Conservation (phyloP, 495 filamentous ascomycete species). For the Apodospora peruviana region DNA sequence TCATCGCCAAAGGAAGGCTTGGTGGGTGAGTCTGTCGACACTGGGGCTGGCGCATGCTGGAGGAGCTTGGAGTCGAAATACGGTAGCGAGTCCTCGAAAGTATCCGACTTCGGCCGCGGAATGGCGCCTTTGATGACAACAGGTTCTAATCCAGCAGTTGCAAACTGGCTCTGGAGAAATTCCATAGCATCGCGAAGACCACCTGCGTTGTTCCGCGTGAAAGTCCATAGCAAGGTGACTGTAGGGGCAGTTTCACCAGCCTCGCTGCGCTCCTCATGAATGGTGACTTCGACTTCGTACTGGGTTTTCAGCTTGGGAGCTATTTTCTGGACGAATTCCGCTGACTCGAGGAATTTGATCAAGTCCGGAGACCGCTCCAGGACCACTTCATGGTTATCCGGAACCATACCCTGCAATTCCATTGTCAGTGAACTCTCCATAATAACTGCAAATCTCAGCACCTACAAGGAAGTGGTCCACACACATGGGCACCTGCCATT, state of each 20-base stretch:
- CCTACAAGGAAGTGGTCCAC: constrained; percentile 88
- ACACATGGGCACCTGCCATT: constrained; percentile 94
- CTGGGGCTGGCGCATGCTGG: constrained; percentile 76
- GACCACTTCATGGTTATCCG: constrained; percentile 86
- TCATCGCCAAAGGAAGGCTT: constrained; percentile 72
- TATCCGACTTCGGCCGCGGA: constrained; percentile 94
- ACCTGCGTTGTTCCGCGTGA: constrained; percentile 95
- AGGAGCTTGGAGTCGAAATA: constrained; percentile 96
- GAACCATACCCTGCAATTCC: constrained; percentile 74
- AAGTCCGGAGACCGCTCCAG: constrained; percentile 69
- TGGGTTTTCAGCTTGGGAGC: constrained; percentile 79
- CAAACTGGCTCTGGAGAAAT: constrained; percentile 77
- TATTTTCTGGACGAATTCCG: constrained; percentile 71
- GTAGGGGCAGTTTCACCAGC: constrained; percentile 49
- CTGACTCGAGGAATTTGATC: constrained; percentile 69
- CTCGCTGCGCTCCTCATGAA: constrained; percentile 46
- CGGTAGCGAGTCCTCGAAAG: constrained; percentile 91
- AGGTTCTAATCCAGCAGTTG: constrained; percentile 76
- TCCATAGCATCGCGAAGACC: constrained; percentile 94
- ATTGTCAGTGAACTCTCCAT: background rate
- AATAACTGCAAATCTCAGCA: background rate
- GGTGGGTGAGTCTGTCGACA: constrained; percentile 80
- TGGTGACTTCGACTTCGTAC: constrained; percentile 78
- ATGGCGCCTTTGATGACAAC: constrained; percentile 87
- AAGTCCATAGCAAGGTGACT: constrained; percentile 53